Evolutionary conservation across 2,329 filamentous ascomycete species (phyloP).

Genomic region (Mycosphaerelloides madeirae): DNA sequence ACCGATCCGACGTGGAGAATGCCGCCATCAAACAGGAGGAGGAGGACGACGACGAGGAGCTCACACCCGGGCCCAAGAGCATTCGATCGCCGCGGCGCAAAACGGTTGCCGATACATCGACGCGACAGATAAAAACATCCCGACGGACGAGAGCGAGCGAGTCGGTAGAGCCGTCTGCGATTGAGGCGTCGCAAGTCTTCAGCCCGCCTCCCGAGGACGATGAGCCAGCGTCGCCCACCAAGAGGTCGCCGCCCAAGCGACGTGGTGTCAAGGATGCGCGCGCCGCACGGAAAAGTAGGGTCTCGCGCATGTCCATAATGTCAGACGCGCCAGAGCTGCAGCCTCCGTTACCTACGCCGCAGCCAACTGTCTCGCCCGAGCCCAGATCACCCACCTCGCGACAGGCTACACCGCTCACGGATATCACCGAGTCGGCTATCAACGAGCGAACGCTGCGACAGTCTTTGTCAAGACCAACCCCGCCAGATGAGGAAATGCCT

Average conservation of each 20-base stretch:
- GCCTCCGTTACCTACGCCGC: slow-evolving; percentile 46
- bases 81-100: slow-evolving; percentile 54
- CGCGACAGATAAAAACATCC: slow-evolving; percentile 36
- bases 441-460: slow-evolving; percentile 55
- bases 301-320: slow-evolving; percentile 37
- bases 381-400: slow-evolving; percentile 26
- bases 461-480: slow-evolving; percentile 13
- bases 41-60: slow-evolving; percentile 69
- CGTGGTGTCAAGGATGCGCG: slow-evolving; percentile 52
- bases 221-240: slow-evolving; percentile 52
- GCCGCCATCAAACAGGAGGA: slow-evolving; percentile 52
- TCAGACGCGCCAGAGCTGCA: slow-evolving; percentile 26
- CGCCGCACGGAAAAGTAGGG: slow-evolving; percentile 37
- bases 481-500: slow-evolving; percentile 15
- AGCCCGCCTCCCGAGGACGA: slow-evolving; percentile 52
- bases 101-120: slow-evolving; percentile 45
- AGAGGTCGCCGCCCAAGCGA: slow-evolving; percentile 62
- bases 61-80: slow-evolving; percentile 65
- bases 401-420: slow-evolving; percentile 59
- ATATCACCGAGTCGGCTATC: slow-evolving; percentile 65
- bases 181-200: slow-evolving; percentile 59
- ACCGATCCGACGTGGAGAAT: slow-evolving; percentile 54
- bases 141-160: slow-evolving; percentile 45
- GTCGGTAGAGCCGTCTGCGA: slow-evolving; percentile 48
- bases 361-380: slow-evolving; percentile 38